phyloP scores from a whole-genome alignment of 2,329 filamentous ascomycete genomes.

The Xylaria multiplex region DNA sequence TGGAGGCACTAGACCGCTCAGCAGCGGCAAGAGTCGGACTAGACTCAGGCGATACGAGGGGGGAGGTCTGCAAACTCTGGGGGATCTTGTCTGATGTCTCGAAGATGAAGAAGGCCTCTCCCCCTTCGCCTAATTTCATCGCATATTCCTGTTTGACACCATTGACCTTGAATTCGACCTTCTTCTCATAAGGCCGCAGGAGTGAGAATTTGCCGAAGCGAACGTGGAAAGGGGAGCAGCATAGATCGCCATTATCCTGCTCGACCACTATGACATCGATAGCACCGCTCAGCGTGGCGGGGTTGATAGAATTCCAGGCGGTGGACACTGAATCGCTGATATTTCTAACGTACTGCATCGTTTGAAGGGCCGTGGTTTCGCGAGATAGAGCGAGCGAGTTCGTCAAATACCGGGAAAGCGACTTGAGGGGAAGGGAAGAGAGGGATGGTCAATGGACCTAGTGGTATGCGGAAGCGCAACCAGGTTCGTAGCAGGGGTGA shows the following conservation, averaged over 20 bases:
- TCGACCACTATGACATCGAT: conserved; percentile 99
- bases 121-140: conserved; percentile 98
- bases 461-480: conserved; percentile 15
- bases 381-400: conserved; percentile 2
- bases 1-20: conserved; percentile 52
- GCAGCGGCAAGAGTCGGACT: conserved; percentile 75
- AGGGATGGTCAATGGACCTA: conserved; percentile 5
- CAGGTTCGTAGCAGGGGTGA: conserved; percentile 8
- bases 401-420: conserved; percentile 2
- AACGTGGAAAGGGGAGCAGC: conserved; percentile 97
- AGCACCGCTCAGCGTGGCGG: conserved; percentile 93
- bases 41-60: conserved; percentile 86
- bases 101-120: conserved; percentile 98
- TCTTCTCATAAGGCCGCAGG: conserved; percentile 94
- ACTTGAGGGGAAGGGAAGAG: neutral
- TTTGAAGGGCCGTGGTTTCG: conserved; percentile 35
- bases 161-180: conserved; percentile 98
- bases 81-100: conserved; percentile 93
- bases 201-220: conserved; percentile 99
- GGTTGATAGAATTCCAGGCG: conserved; percentile 99
- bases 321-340: conserved; percentile 95
- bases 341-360: conserved; percentile 97
- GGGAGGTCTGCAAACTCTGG: conserved; percentile 93
- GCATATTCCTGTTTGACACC: conserved; percentile 89
- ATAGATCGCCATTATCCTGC: conserved; percentile 87